These are phyloP conservation scores for Trichoderma gracile DNA, from an alignment of 2,329 filamentous ascomycete species.

Conservation along the genomic window DNA sequence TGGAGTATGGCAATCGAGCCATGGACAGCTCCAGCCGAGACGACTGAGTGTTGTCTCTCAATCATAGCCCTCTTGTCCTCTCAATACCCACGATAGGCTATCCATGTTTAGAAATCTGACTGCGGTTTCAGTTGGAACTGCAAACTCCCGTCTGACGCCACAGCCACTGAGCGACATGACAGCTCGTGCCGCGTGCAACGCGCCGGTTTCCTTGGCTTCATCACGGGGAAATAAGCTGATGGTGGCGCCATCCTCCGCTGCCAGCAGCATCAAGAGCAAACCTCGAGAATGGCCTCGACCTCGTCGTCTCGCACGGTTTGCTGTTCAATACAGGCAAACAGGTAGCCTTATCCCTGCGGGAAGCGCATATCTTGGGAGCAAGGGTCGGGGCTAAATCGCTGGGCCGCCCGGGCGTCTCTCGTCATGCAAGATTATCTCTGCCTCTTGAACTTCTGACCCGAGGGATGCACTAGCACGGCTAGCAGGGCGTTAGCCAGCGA, in stretches of 20 bases:
- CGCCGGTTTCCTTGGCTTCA: constrained; percentile 55
- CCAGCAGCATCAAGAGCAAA: constrained; percentile 47
- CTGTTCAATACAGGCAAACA: constrained; percentile 43
- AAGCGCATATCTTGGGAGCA: constrained; percentile 29
- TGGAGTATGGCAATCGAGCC: background rate
- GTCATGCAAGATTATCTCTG: constrained; percentile 48
- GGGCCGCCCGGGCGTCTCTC: constrained; percentile 43
- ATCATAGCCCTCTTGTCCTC: background rate
- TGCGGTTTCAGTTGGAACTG: constrained; percentile 46
- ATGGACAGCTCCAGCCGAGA: background rate
- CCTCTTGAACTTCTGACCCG: constrained; percentile 27
- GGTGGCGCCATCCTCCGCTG: constrained; percentile 45
- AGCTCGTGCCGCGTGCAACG: constrained; percentile 52
- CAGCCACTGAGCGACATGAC: constrained; percentile 47
- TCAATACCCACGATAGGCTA: background rate
- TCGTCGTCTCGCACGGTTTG: constrained; percentile 45
- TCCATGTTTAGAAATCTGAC: constrained; percentile 40
- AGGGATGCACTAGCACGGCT: background rate
- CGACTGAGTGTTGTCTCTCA: background rate
- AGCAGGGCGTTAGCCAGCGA: background rate
- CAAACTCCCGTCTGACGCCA: constrained; percentile 42
- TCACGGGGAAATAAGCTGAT: constrained; percentile 55
- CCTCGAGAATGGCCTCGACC: constrained; percentile 43
- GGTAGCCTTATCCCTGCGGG: constrained; percentile 51
- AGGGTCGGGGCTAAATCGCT: constrained; percentile 43